Base-by-base conservation (phyloP, 176 grass and related monocot genomes). In the Carex cristatella region DNA sequence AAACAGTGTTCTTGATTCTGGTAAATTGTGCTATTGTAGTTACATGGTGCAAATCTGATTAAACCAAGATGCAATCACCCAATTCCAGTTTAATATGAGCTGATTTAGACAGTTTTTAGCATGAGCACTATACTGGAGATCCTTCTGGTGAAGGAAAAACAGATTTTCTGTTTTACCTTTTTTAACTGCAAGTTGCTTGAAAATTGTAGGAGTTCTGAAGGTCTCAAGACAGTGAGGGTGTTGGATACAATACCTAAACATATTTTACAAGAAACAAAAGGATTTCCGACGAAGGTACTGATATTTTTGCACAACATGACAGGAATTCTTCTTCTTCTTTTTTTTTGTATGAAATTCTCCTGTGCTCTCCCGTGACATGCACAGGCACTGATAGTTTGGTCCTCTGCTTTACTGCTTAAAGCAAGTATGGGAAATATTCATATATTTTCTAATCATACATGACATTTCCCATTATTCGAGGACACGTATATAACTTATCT, bases 211-310 rank as follows among this genome's bases (percentile, higher is more conserved):
- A 88, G 79, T 76, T 90, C 93, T 1, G 88, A 92, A 89, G 95
- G 81, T 84, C 85, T 98, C 38, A 86, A 94, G 70, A 95, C 95
- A 68, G 88, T 93, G 44, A 79, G 57, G 73, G 93, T 95, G 37
- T 83, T 98, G 28, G 91, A 98, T 89, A 94, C 95, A 85, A 87
- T 98, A 81, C 95, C 95, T 23, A 92, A 85, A 81, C 86, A 88
- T 82, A 88, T 95, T 87, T 86, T 98, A 82, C 59, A 89, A 65
- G 82, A 95, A 74, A 87, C 87, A 28, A 79, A 28, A 57, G 95
- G 93, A 31, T 98, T 98, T 69, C 95, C 95, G 0, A 98, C 95
- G 62, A 98, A 92, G 95, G 93, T 98, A 90, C 48, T 30, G 14
- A 60, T 38, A 62, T 58, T 58, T 64, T 37, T 30, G 10, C 19